Evolutionary conservation across 2,329 filamentous ascomycete species (phyloP), one percentile per base, ranked within the genome.

Genomic region (Monosporascus ibericus): DNA sequence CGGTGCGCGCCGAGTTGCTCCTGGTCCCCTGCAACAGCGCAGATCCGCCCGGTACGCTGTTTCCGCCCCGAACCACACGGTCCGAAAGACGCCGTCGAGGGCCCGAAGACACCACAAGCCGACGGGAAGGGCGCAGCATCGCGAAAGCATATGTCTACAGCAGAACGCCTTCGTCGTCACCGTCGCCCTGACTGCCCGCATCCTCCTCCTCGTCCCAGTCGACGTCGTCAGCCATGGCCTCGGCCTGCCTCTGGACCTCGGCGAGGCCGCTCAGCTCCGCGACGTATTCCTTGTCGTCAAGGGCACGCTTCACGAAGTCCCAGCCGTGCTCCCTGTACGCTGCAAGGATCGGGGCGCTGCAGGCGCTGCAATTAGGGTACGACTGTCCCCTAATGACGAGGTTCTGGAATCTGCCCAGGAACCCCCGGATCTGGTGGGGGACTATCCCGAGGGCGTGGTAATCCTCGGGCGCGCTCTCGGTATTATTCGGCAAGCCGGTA

Each of bases 361-460:
- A 95, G 2, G 88, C 90, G 48, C 87, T 90, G 69, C 90, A 95
- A 68, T 84, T 86, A 52, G 90, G 85, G 67, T 92, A 95, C 0
- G 87, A 86, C 59, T 82, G 78, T 8, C 88, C 88, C 50, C 80
- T 82, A 58, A 94, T 85, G 38, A 86, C 76, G 54, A 92, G 76
- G 58, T 87, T 91, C 63, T 85, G 81, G 68, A 90, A 94, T 3
- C 78, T 86, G 36, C 83, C 81, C 22, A 92, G 75, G 66, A 88
- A 92, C 24, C 89, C 89, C 34, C 90, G 85, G 49, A 94, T 84
- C 58, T 90, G 87, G 67, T 95, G 90, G 1, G 90, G 89, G 0
- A 94, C 81, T 15, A 87, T 79, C 22, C 85, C 85, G 2, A 88
- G 75, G 2, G 85, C 78, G 61, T 87, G 80, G 50, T 81, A 73